Conservation (phyloP, 2,329 filamentous ascomycete species). For the Sphaerostilbella broomeana region DNA sequence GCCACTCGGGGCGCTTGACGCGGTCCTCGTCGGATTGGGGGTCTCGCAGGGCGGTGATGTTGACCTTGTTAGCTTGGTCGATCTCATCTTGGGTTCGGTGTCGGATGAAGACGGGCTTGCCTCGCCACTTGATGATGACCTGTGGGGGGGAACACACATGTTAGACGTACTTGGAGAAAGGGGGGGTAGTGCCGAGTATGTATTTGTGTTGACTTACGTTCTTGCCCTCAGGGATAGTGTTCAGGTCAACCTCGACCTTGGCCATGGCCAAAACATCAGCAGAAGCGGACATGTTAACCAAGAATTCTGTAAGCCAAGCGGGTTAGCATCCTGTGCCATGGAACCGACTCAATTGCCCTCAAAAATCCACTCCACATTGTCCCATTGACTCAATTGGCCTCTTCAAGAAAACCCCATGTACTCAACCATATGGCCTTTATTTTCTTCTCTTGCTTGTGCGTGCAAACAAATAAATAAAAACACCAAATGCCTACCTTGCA, state of each 20-base stretch:
- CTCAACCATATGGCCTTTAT: background rate
- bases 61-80: conserved; percentile 84
- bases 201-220: conserved; percentile 59
- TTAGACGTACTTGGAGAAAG: no score
- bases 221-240: conserved; percentile 95
- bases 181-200: background rate
- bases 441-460: background rate
- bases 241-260: conserved; percentile 96
- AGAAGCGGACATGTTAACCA: conserved; percentile 99
- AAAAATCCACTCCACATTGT: background rate
- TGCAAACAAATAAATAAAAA: background rate
- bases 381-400: conserved; percentile 1
- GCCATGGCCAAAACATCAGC: conserved; percentile 98
- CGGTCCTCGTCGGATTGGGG: conserved; percentile 86
- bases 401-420: background rate
- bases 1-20: conserved; percentile 97
- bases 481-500: conserved; percentile 69
- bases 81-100: conserved; percentile 94
- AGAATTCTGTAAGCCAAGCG: conserved; percentile 65
- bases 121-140: conserved; percentile 99
- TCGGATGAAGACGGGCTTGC: conserved; percentile 99
- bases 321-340: conserved; percentile 25
- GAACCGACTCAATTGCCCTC: conserved; percentile 21
- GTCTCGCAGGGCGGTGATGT: conserved; percentile 78
- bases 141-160: conserved; percentile 29